Evolutionary conservation across 2,329 filamentous ascomycete genomes (phyloP).

Genomic region (Phialocephala subalpina): DNA sequence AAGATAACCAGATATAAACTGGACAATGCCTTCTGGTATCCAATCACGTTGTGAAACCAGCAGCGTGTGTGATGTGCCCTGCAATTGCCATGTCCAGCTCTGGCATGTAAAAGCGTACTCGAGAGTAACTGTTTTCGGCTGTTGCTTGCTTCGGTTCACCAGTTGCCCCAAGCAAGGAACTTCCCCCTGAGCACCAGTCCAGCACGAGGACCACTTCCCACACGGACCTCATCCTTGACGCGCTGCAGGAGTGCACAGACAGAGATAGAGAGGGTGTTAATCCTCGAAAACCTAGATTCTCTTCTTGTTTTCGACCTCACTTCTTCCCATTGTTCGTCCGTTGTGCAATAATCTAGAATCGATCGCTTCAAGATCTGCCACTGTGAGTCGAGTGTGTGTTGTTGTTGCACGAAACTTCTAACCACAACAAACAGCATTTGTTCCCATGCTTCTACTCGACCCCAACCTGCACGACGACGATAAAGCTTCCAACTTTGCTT

Average conservation of each 20-base stretch:
- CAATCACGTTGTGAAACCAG: slow-evolving; percentile 3
- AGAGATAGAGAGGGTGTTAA: slow-evolving; percentile 14
- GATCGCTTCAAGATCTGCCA: slow-evolving; percentile 30
- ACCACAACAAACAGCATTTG: slow-evolving; percentile 32
- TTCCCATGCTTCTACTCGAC: slow-evolving; percentile 27
- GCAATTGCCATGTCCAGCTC: background rate
- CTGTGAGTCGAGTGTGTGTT: slow-evolving; percentile 26
- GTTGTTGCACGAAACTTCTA: slow-evolving; percentile 16
- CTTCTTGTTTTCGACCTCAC: slow-evolving; percentile 11
- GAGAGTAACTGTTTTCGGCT: background rate
- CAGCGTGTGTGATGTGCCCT: background rate
- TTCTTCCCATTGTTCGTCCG: slow-evolving; percentile 17
- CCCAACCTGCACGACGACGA: slow-evolving; percentile 22
- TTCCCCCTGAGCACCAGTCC: slow-evolving; percentile 1
- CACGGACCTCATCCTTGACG: slow-evolving; percentile 5
- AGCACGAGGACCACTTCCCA: background rate
- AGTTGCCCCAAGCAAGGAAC: background rate
- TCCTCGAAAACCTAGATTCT: slow-evolving; percentile 22
- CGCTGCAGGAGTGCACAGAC: slow-evolving; percentile 12
- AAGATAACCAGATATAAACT: background rate
- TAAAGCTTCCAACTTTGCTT: slow-evolving; percentile 25
- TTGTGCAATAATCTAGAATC: slow-evolving; percentile 13
- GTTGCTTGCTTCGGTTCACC: background rate
- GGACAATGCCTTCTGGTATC: background rate
- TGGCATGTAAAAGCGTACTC: background rate